phyloP scores from a whole-genome alignment of 192 early-diverging fungal species.

The Backusella sp. region DNA sequence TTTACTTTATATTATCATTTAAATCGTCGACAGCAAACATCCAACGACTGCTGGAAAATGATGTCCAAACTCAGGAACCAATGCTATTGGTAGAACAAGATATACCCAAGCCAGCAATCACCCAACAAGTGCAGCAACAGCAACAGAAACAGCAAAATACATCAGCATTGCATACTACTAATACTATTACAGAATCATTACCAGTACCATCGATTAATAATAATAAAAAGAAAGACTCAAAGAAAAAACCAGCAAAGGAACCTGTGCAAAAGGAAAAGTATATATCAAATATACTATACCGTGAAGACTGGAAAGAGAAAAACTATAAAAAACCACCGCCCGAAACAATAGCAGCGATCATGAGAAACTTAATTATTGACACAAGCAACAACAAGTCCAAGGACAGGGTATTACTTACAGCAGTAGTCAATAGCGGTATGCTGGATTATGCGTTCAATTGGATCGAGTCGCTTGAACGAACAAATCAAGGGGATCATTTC shows the following conservation, averaged over 20 bases:
- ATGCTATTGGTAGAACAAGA: background rate
- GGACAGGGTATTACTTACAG: conserved; percentile 28
- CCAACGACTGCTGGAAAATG: background rate
- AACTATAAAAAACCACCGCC: background rate
- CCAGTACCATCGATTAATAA: background rate
- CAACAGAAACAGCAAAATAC: background rate
- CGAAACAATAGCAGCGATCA: background rate
- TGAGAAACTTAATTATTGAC: background rate
- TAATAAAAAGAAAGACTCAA: background rate
- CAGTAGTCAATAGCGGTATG: conserved; percentile 39
- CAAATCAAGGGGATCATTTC: conserved; percentile 19
- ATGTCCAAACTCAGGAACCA: background rate
- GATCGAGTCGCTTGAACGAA: conserved; percentile 32
- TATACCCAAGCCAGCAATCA: background rate
- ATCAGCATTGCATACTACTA: background rate
- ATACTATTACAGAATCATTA: background rate
- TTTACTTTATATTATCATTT: background rate
- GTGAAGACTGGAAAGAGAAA: background rate
- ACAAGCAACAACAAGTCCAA: background rate
- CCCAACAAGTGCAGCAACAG: background rate
- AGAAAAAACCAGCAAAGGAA: background rate
- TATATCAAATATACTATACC: background rate
- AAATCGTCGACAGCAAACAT: background rate
- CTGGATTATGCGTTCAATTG: conserved; percentile 40
- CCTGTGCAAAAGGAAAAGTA: background rate